These are phyloP conservation scores for Alternaria sp. DNA, from an alignment of 2,329 filamentous ascomycete genomes.

Conservation along the genomic window DNA sequence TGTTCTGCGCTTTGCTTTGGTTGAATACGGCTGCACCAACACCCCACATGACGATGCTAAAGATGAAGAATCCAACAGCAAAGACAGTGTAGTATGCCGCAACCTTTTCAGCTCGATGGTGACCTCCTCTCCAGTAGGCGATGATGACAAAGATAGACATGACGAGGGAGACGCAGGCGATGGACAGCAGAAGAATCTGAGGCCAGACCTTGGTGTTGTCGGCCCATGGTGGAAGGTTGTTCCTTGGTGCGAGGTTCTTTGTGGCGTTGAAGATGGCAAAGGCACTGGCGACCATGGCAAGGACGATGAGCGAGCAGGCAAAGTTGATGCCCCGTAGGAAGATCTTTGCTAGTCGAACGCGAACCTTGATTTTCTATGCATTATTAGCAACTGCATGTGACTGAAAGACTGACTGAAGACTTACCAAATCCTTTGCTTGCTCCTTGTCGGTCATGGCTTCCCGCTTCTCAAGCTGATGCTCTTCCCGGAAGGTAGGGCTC, in stretches of 20 bases:
- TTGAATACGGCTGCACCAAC: slow-evolving; percentile 85
- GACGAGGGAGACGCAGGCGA: slow-evolving; percentile 79
- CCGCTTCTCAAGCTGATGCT: slow-evolving; percentile 83
- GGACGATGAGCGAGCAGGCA: slow-evolving; percentile 92
- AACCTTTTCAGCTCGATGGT: slow-evolving; percentile 87
- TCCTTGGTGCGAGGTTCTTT: slow-evolving; percentile 73
- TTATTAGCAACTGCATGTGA: slow-evolving; percentile 44
- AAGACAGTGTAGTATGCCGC: slow-evolving; percentile 96
- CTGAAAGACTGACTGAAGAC: slow-evolving; percentile 45
- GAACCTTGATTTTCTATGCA: slow-evolving; percentile 84
- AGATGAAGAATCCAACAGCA: slow-evolving; percentile 89
- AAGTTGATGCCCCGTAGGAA: slow-evolving; percentile 96
- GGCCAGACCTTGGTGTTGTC: slow-evolving; percentile 82
- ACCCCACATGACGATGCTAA: slow-evolving; percentile 92
- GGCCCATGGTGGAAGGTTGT: slow-evolving; percentile 86
- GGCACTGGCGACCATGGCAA: slow-evolving; percentile 86
- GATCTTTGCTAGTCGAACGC: slow-evolving; percentile 92
- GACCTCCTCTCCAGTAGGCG: slow-evolving; percentile 87
- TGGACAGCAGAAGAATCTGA: slow-evolving; percentile 79
- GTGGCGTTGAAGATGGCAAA: slow-evolving; percentile 94
- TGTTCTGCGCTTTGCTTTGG: slow-evolving; percentile 72
- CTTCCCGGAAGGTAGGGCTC: slow-evolving; percentile 90
- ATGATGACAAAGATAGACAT: slow-evolving; percentile 82
- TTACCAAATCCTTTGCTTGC: slow-evolving; percentile 85
- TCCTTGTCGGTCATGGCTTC: slow-evolving; percentile 83